Percentiles rank a stretch among this genome's conserved stretches.
Evolutionary conservation across 768 basidiomycete genomes (phyloP).

Genomic region (Gloeostereum incarnatum): DNA sequence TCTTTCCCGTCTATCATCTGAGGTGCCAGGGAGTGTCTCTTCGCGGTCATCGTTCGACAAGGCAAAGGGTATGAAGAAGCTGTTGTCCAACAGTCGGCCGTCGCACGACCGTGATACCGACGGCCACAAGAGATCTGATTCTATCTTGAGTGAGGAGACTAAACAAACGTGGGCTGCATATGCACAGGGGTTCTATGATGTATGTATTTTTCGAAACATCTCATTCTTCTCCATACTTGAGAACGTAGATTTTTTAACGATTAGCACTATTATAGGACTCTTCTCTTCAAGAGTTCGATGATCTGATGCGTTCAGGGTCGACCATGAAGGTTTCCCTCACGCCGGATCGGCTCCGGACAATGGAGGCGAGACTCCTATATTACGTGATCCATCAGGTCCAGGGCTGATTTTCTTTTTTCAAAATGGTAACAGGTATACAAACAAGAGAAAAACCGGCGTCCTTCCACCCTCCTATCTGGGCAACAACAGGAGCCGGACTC

Average conservation of each 20-base stretch:
- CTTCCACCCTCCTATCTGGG: constrained; percentile 20
- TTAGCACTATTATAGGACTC: constrained; percentile 31
- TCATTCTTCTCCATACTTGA: not conserved
- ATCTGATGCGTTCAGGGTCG: constrained; percentile 79
- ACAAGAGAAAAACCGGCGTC: constrained; percentile 53
- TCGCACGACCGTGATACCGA: constrained; percentile 34
- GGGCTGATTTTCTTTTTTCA: constrained; percentile 8
- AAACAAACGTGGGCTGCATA: constrained; percentile 23
- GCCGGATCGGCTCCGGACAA: constrained; percentile 85
- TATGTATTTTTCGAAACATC: constrained; percentile 13
- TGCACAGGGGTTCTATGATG: constrained; percentile 23
- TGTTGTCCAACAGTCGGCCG: constrained; percentile 30
- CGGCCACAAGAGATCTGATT: constrained; percentile 47
- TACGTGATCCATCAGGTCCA: constrained; percentile 10
- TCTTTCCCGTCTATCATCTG: constrained; percentile 28
- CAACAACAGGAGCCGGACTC: constrained; percentile 23
- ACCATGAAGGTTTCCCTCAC: constrained; percentile 97
- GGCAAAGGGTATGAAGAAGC: constrained; percentile 50
- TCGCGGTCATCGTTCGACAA: constrained; percentile 56
- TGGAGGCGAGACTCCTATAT: constrained; percentile 62
- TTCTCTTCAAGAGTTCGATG: constrained; percentile 80
- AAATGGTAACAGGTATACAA: constrained; percentile 67
- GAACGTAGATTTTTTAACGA: constrained; percentile 5
- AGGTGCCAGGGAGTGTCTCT: constrained; percentile 20
- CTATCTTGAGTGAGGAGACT: constrained; percentile 40